Evolutionary conservation across 1,284 basidiomycete species (phyloP).

Genomic region (Apiotrichum sp.): DNA sequence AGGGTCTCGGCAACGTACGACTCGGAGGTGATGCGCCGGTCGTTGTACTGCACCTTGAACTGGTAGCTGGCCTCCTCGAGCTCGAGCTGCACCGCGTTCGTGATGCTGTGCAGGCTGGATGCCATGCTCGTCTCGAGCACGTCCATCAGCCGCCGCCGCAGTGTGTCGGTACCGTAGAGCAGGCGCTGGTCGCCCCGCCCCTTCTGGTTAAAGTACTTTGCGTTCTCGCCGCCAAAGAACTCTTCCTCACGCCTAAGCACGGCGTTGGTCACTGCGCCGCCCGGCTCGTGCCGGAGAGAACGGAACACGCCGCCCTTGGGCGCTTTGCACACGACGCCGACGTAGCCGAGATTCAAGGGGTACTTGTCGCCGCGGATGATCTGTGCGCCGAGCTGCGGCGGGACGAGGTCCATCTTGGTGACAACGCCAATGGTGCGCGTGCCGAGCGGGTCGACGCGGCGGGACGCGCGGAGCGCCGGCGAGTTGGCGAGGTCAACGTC

Average conservation of each 20-base stretch:
- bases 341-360: conserved; percentile 93
- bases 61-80: conserved; percentile 95
- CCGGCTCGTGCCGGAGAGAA: conserved; percentile 23
- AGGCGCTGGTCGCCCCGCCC: conserved; percentile 47
- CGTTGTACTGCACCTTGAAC: conserved; percentile 99
- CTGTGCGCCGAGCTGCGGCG: conserved; percentile 69
- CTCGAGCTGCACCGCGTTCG: conserved; percentile 93
- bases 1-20: conserved; percentile 97
- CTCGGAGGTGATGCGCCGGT: conserved; percentile 87
- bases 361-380: conserved; percentile 89
- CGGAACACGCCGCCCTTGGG: conserved; percentile 46
- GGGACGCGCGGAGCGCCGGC: conserved; percentile 84
- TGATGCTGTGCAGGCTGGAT: conserved; percentile 86
- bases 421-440: conserved; percentile 94
- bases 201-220: conserved; percentile 55
- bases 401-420: conserved; percentile 98
- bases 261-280: conserved; percentile 49
- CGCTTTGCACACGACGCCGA: conserved; percentile 91
- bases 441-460: conserved; percentile 90
- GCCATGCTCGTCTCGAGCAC: conserved; percentile 97
- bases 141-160: conserved; percentile 85
- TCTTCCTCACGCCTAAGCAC: conserved; percentile 68
- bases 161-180: conserved; percentile 84
- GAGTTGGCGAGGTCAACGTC: conserved; percentile 99
- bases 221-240: conserved; percentile 66